Evolutionary conservation across 2,329 filamentous ascomycete species (phyloP), one percentile per base, ranked within the genome.

Genomic region (Phyllosticta citrichinensis): DNA sequence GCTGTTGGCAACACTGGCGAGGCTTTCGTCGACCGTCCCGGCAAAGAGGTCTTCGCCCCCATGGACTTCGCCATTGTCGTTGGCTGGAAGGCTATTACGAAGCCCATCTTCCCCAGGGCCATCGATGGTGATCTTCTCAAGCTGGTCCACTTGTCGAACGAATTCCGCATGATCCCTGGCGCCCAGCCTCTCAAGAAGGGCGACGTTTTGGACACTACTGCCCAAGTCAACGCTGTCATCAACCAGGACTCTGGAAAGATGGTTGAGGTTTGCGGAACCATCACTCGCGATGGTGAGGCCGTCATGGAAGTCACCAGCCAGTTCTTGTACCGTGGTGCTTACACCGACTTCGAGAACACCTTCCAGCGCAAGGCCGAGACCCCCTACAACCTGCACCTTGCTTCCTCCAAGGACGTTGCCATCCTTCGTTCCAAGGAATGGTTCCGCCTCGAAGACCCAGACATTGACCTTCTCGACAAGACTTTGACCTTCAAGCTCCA

Each of bases 61-160:
- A 99, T 99, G 94, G 94, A 99, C 76, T 99, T 96, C 70, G 92
- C 92, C 66, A 96, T 97, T 66, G 92, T 97, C n/a, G 88, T 95
- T 57, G 92, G 92, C 64, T 97, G 92, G 92, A 97, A 99, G 79
- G 94, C 94, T 52, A 99, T 99, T 70, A 99, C 92, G 11, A 97
- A 97, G 82, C 94, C 94, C 14, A 99, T 99, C 75, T 99, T 99
- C 83, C 94, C 94, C 65, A 87, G 91, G 67, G 90, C 86, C 64
- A 97, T 99, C 68, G 94, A 99, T 68, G 94, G 95, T 66, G 94
- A 99, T 72, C 80, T 99, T 59, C 82, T 99, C 64, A 97, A 96
- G 79, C 85, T 99, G 59, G 93, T 99, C 12, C 94, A 99, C 77
- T 78, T 99, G 64, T 97, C 94, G 56, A 99, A 99, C 75, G 87